Base-by-base conservation (phyloP, 768 basidiomycete species). In the Inosperma sp. region DNA sequence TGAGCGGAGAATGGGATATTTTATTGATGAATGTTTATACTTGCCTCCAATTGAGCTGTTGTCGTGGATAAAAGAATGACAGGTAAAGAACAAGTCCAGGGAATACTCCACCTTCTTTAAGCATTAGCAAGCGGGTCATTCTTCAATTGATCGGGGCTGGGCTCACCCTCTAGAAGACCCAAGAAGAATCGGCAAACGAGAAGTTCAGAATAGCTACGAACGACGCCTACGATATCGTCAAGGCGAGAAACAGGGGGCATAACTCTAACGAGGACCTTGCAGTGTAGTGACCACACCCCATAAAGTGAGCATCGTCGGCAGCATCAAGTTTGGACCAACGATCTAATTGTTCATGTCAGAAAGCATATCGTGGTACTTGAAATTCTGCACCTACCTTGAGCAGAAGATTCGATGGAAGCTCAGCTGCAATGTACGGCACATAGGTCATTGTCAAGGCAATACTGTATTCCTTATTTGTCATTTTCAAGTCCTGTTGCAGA, bases 251-350 rank as follows among this genome's bases (percentile, higher is more conserved):
- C n/a, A n/a, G n/a, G n/a, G n/a, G n/a, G n/a, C n/a, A n/a, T n/a
- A n/a, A n/a, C n/a, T n/a, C n/a, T n/a, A n/a, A n/a, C n/a, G n/a
- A n/a, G n/a, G n/a, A 75, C 82, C 83, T 73, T 87, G 84, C 37
- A 80, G 67, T 7, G 81, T 72, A 8, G 77, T 74, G 12, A 82
- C 74, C n/a, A 85, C 40, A n/a, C 86, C 86, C 85, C 86, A 88
- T 1, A 79, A 57, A 0, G 77, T 73, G 41, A 86, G 65, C 75
- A 86, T 79, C 1, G 77, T 64, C 0, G 86, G 85, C 42, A 79
- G 54, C 61, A 84, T 72, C 40, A 79, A 65, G 50, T 79, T 72
- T n/a, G 82, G 75, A 2, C 84, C 80, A 3, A 82, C 78, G 37
- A 74, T 58, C 69, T 73, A 49, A 23, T 13, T 14, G 7, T 26